Evolutionary conservation across 352 stramenopile genomes (phyloP).

Genomic region (Phytopythium ostracodes): DNA sequence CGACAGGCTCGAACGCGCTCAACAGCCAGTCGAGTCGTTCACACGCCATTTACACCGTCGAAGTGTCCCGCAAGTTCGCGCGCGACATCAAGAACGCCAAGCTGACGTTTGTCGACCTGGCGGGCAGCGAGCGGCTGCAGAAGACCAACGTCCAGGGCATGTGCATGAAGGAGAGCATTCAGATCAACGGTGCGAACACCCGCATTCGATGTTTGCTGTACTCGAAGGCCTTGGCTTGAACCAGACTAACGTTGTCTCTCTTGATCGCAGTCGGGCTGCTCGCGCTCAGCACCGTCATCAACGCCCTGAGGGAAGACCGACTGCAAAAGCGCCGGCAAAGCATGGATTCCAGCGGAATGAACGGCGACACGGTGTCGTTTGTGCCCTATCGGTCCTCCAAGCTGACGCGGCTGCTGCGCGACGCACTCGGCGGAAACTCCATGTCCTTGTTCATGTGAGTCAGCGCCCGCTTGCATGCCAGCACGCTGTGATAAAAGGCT

Average conservation of each 20-base stretch:
- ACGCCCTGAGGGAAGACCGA: conserved; percentile 74
- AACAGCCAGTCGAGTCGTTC: conserved; percentile 62
- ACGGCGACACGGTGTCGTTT: conserved; percentile 35
- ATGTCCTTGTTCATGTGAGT: conserved; percentile 84
- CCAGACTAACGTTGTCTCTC: conserved; percentile 32
- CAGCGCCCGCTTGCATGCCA: neutral
- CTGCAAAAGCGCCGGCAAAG: conserved; percentile 12
- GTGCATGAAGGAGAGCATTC: conserved; percentile 88
- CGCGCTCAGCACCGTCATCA: conserved; percentile 85
- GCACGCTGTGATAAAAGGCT: neutral
- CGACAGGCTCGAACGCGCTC: conserved; percentile 37
- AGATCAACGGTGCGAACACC: conserved; percentile 52
- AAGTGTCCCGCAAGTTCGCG: conserved; percentile 57
- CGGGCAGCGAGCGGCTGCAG: conserved; percentile 80
- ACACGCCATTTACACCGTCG: conserved; percentile 79
- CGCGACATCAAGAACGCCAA: conserved; percentile 37
- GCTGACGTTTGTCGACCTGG: conserved; percentile 86
- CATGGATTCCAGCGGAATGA: conserved; percentile 3
- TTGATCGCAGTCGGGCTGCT: conserved; percentile 48
- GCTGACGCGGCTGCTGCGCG: conserved; percentile 75
- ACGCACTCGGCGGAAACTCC: conserved; percentile 84
- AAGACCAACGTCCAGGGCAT: conserved; percentile 81
- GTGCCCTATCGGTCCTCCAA: conserved; percentile 84
- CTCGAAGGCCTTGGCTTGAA: conserved; percentile 24
- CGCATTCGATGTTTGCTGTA: neutral